Evolutionary conservation across 495 filamentous ascomycete genomes (phyloP).

Genomic region (Aspergillus panamensis): DNA sequence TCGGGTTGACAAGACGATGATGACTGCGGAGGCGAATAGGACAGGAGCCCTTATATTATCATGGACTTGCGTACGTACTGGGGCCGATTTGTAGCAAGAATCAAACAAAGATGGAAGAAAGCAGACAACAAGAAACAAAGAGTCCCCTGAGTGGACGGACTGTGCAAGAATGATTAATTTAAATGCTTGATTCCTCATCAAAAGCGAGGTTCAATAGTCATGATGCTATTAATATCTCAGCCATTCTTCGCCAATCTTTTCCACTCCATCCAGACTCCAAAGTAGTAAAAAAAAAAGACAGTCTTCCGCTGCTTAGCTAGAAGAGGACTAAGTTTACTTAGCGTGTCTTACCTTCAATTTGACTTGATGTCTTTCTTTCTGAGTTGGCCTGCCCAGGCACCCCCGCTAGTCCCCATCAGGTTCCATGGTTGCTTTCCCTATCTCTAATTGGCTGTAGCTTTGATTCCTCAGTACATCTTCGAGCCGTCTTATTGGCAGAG

Average conservation of each 20-base stretch:
- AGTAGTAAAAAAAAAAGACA: neutral
- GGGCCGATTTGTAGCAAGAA: neutral
- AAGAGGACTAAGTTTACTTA: neutral
- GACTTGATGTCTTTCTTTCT: neutral
- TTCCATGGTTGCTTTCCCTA: neutral
- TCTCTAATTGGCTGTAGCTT: neutral
- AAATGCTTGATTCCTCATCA: too few species aligned
- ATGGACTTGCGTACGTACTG: neutral
- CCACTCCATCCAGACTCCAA: neutral
- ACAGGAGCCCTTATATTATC: neutral
- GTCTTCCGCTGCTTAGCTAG: neutral
- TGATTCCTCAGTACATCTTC: neutral
- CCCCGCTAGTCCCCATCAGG: neutral
- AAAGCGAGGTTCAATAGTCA: slow-evolving; percentile 1
- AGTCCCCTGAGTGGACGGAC: neutral
- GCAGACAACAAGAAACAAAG: neutral
- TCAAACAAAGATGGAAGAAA: neutral
- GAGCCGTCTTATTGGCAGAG: neutral
- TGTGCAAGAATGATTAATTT: too few species aligned
- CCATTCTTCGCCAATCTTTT: neutral
- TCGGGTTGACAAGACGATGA: neutral
- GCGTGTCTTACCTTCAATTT: neutral
- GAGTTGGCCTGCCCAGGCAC: neutral
- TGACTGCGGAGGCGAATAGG: neutral
- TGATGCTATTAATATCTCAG: slow-evolving; percentile 15